Conservation (phyloP, 2,329 filamentous ascomycete species). For the Penicillium sumatraense region DNA sequence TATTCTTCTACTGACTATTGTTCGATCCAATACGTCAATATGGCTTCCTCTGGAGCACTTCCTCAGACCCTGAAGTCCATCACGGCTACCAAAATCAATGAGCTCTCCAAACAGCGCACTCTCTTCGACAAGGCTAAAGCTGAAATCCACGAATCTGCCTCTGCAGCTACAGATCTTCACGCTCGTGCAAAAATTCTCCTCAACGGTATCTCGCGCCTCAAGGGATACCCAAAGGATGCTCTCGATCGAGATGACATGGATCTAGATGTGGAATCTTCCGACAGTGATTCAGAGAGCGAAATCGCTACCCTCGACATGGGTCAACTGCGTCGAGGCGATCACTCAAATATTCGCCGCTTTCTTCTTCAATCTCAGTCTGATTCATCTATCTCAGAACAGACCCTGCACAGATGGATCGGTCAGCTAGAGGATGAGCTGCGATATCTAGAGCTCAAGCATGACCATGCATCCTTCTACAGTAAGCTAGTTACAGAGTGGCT, state of each 20-base stretch:
- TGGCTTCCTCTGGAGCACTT: slow-evolving; percentile 44
- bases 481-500: slow-evolving; percentile 61
- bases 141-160: slow-evolving; percentile 43
- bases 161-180: slow-evolving; percentile 32
- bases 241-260: slow-evolving; percentile 41
- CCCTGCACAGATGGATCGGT: slow-evolving; percentile 53
- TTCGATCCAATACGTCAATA: slow-evolving; percentile 14
- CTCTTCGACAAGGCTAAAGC: slow-evolving; percentile 55
- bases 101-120: slow-evolving; percentile 57
- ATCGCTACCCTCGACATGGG: slow-evolving; percentile 33
- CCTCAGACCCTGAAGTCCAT: slow-evolving; percentile 61
- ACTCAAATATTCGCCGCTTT: slow-evolving; percentile 56
- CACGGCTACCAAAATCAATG: slow-evolving; percentile 61
- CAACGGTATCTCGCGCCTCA: slow-evolving; percentile 43
- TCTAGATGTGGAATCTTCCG: slow-evolving; percentile 18
- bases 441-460: slow-evolving; percentile 58
- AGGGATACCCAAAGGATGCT: slow-evolving; percentile 41
- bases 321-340: slow-evolving; percentile 27
- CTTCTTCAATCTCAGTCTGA: slow-evolving; percentile 60
- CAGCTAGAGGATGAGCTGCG: slow-evolving; percentile 53
- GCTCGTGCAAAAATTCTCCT: slow-evolving; percentile 39
- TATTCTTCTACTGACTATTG: background rate
- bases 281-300: slow-evolving; percentile 18
- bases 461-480: slow-evolving; percentile 62
- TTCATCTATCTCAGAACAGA: slow-evolving; percentile 54